Evolutionary conservation across 352 stramenopile species (phyloP), one percentile per base, ranked within the genome.

Genomic region (Globisporangium takayamanum): DNA sequence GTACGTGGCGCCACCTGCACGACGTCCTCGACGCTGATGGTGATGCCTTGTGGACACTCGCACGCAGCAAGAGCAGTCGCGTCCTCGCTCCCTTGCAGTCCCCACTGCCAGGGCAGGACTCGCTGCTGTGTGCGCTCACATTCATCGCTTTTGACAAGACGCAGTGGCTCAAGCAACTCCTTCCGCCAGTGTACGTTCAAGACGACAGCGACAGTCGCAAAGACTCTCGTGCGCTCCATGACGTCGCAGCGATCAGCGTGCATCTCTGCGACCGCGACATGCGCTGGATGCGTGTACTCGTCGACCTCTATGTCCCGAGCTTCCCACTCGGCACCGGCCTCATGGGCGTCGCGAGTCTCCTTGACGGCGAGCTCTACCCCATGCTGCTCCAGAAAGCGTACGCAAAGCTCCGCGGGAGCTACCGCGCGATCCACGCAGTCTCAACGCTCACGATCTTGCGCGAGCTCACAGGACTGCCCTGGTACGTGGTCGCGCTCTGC

Each of bases 301-400:
- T 85, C 25, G 78, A 88, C 46, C 44, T 84, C 16, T 81, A 75
- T 39, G 39, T 76, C 1, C 78, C 76, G 44, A 53, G 59, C 0
- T 73, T 88, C 37, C 59, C 69, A 15, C 46, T 77, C 33, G 66
- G 69, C 41, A 52, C 44, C 45, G 71, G 75, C 4, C 26, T 78
- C 5, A 62, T 80, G 60, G 44, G 48, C 57, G 12, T 45, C 63
- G 42, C 39, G 15, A 69, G 57, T 28, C 64, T 60, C 18, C 5
- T 20, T 2, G 42, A 59, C 20, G 71, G 73, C 2, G 73, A 84
- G 30, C 37, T 74, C 4, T 87, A 70, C 18, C 44, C 67, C 1
- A 57, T 68, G 22, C 44, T 86, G 4, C 60, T 89, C 0, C 73
- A 87, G 20, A 89, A 89, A 50, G 76, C 76, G n/a, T 76, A 70